phyloP scores from a whole-genome alignment of 75 land plant species.

The Isoetes taiwanensis region DNA sequence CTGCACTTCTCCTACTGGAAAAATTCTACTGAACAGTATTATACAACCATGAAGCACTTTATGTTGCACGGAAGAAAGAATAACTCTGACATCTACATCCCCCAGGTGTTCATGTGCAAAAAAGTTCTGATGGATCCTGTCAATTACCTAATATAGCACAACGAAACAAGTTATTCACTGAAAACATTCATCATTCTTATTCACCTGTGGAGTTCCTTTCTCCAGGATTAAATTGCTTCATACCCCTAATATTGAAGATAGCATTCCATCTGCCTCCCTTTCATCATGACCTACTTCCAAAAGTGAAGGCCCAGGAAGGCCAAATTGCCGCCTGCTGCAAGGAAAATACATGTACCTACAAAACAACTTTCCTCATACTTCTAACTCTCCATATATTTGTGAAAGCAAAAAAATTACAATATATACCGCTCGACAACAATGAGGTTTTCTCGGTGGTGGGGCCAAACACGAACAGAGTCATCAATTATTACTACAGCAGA shows the following conservation, averaged over 20 bases:
- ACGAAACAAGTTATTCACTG: too few species aligned
- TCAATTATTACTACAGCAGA: slow-evolving; percentile 98
- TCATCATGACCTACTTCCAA: slow-evolving; percentile 96
- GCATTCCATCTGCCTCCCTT: slow-evolving; percentile 87
- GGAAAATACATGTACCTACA: slow-evolving; percentile 94
- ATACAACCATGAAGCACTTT: slow-evolving; percentile 65
- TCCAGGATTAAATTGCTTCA: slow-evolving; percentile 1
- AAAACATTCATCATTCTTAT: neutral
- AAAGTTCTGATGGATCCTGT: slow-evolving; percentile 66
- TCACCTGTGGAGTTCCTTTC: neutral
- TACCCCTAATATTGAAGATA: slow-evolving; percentile 73
- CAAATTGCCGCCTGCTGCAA: slow-evolving; percentile 95
- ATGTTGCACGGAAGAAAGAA: slow-evolving; percentile 64
- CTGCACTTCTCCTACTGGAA: slow-evolving; percentile 81
- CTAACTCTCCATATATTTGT: neutral
- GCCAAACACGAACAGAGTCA: slow-evolving; percentile 96
- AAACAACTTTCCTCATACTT: too few species aligned
- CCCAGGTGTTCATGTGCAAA: slow-evolving; percentile 47
- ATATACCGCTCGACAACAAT: slow-evolving; percentile 84
- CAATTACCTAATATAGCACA: slow-evolving; percentile 70
- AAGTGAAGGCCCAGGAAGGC: slow-evolving; percentile 84
- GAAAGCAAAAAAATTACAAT: neutral
- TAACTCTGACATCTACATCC: slow-evolving; percentile 82
- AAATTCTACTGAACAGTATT: slow-evolving; percentile 74
- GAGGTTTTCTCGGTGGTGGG: slow-evolving; percentile 82